A percentile compares a stretch with the other conserved stretches of the same genome.
These are phyloP conservation scores for Leucosporidium creatinivorum DNA, from an alignment of 768 basidiomycete species.

Conservation along the genomic window DNA sequence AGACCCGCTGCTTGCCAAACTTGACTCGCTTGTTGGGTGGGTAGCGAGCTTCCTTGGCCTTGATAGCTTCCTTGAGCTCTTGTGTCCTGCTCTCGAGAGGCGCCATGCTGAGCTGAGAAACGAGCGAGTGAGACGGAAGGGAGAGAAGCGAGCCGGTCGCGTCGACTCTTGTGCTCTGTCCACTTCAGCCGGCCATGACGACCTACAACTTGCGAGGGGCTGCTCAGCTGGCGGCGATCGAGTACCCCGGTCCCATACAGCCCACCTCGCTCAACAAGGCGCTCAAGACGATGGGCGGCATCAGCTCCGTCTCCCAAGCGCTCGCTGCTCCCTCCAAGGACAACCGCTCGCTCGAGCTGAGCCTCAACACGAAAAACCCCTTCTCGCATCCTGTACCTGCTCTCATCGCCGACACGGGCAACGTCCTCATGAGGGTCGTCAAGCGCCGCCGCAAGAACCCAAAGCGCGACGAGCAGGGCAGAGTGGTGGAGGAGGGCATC, in stretches of 20 bases:
- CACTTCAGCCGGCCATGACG: background rate
- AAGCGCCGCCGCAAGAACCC: slow-evolving; percentile 48
- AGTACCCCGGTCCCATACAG: slow-evolving; percentile 73
- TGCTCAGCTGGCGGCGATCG: slow-evolving; percentile 12
- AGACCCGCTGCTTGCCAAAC: background rate
- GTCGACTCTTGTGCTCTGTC: background rate
- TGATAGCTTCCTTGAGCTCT: slow-evolving; percentile 18
- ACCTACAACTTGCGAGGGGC: background rate
- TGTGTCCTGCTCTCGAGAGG: slow-evolving; percentile 4
- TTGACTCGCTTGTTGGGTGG: background rate
- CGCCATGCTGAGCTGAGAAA: background rate
- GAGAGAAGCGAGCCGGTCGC: background rate
- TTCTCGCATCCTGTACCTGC: slow-evolving; percentile 80
- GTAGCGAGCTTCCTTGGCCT: background rate
- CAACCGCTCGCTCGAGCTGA: slow-evolving; percentile 58
- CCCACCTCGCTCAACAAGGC: slow-evolving; percentile 42
- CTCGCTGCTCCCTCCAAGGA: background rate
- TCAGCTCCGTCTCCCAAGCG: background rate
- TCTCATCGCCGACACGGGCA: slow-evolving; percentile 65
- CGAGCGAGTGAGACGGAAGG: no score
- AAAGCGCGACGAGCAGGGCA: slow-evolving; percentile 14
- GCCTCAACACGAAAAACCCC: slow-evolving; percentile 60
- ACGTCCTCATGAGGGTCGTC: slow-evolving; percentile 76
- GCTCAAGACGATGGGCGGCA: slow-evolving; percentile 25
- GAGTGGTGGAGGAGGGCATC: slow-evolving; percentile 46